Evolutionary conservation across 2,329 filamentous ascomycete species (phyloP), one percentile per base, ranked within the genome.

Genomic region (Hortaea werneckii): DNA sequence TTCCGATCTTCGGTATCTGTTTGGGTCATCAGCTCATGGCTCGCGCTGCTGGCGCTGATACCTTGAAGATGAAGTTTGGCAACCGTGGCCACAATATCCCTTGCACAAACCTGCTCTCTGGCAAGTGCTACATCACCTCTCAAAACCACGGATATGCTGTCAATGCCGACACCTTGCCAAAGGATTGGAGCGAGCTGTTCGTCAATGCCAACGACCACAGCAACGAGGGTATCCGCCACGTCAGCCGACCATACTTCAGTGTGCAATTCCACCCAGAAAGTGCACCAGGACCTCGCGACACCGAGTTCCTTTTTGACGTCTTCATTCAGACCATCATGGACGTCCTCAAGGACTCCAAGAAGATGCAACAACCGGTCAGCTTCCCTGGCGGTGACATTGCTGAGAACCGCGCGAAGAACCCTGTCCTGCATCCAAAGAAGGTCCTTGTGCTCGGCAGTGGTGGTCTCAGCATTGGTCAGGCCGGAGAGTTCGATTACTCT

Each of bases 191-290:
- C 57, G 92, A 96, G 69, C 78, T 96, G 7, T 98, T 96, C 56
- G 85, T 96, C 61, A 98, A 98, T 62, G 90, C 92, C 67, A 98
- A 98, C 66, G 92, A 98, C 58, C 86, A 87, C 58, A 95, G 87
- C 69, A 98, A 98, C 67, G 92, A 98, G 72, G 92, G 92, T 69
- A 95, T 98, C 62, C 83, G 89, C 67, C 88, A 96, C 66, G 72
- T 78, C 41, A 78, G 73, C 65, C 85, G 82, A 61, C 92, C 92
- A 43, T 94, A 90, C 72, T 98, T 98, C 76, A 95, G 88, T 74
- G 92, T 96, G n/a, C 92, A 98, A 65, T 98, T 98, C 72, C 92
- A 98, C 63, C 92, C 92, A 0, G 92, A 98, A 69, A 95, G 89
- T 73, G 94, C 88, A 1, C 92, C 92, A 2, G 92, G 92, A 47